Evolutionary conservation across 352 stramenopile genomes (phyloP), one percentile per base, ranked within the genome.

Genomic region (Globisporangium okanoganense): DNA sequence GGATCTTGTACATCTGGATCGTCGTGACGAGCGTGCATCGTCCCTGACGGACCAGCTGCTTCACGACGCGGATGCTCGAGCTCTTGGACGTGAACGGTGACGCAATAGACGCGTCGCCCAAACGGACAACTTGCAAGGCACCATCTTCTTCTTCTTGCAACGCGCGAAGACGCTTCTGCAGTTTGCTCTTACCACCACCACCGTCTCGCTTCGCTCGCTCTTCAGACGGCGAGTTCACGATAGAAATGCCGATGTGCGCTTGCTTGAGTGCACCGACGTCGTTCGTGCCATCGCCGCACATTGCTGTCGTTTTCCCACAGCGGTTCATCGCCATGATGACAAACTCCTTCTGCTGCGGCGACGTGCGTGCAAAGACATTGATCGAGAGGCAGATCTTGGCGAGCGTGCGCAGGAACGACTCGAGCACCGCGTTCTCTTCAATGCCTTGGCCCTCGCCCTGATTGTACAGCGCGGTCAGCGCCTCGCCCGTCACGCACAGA

Each of bases 261-360:
- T 90, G 80, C 61, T 96, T 96, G 3, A 97, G 64, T 10, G 89
- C 89, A 35, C 90, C 90, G 12, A 98, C 88, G 70, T 99, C 96
- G 71, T 99, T 99, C 8, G 88, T 97, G 45, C 96, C 96, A 63
- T 99, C 96, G n/a, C 96, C 96, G 61, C 95, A 98, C 93, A 98
- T 98, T 1, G 96, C 73, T 2, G 90, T 98, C 18, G 64, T 92
- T 71, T 76, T 71, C 12, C 92, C 94, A n/a, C 65, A 73, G 2
- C 75, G 72, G 68, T 98, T 98, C 22, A 98, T 83, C 4, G 88
- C 85, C 40, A 86, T 79, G 49, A 99, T 75, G 5, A 98, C 75
- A 51, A 78, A 69, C 72, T 98, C 94, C 66, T 99, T 99, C 50
- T 98, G 92, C 35, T 88, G 67, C 13, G 96, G 96, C 27, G 89